Evolutionary conservation across 805 yeast species (phyloP).

Genomic region (Cyberlindnera galapagoensis): DNA sequence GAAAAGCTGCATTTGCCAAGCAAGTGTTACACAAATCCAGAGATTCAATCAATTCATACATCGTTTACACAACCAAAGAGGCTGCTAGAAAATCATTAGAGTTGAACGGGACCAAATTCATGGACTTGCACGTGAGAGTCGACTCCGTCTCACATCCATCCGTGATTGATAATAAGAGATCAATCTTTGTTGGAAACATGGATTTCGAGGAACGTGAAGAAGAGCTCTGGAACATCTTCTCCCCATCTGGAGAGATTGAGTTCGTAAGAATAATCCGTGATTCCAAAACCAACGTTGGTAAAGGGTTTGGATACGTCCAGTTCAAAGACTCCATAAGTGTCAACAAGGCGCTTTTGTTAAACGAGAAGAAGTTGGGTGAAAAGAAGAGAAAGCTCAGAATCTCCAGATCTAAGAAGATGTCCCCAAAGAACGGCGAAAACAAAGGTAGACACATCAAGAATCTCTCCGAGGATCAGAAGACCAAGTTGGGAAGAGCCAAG

Average conservation of each 20-base stretch:
- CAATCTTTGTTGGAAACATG: conserved; percentile 88
- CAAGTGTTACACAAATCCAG: conserved; percentile 71
- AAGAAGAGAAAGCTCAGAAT: conserved; percentile 65
- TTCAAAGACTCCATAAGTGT: conserved; percentile 71
- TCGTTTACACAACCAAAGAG: conserved; percentile 62
- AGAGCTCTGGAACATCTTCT: conserved; percentile 76
- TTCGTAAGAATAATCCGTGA: conserved; percentile 90
- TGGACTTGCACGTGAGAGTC: conserved; percentile 74
- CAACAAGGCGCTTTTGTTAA: conserved; percentile 70
- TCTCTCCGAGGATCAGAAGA: conserved; percentile 62
- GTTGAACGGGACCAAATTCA: conserved; percentile 64
- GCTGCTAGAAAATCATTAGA: conserved; percentile 35
- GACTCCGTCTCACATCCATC: conserved; percentile 93
- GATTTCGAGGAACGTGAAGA: conserved; percentile 94
- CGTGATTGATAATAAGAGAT: conserved; percentile 73
- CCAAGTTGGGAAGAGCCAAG: conserved; percentile 75
- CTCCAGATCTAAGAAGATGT: conserved; percentile 49
- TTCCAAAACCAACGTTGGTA: conserved; percentile 88
- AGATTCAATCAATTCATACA: conserved; percentile 81
- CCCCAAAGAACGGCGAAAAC: conserved; percentile 13
- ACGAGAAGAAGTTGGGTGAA: conserved; percentile 55
- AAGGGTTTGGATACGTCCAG: conserved; percentile 96
- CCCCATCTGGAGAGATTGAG: conserved; percentile 63
- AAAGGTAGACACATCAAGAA: conserved; percentile 20
- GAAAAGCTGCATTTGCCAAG: conserved; percentile 84